Evolutionary conservation across 2,329 filamentous ascomycete species (phyloP), one percentile per base, ranked within the genome.

Genomic region (Bimuria novae-zelandiae): DNA sequence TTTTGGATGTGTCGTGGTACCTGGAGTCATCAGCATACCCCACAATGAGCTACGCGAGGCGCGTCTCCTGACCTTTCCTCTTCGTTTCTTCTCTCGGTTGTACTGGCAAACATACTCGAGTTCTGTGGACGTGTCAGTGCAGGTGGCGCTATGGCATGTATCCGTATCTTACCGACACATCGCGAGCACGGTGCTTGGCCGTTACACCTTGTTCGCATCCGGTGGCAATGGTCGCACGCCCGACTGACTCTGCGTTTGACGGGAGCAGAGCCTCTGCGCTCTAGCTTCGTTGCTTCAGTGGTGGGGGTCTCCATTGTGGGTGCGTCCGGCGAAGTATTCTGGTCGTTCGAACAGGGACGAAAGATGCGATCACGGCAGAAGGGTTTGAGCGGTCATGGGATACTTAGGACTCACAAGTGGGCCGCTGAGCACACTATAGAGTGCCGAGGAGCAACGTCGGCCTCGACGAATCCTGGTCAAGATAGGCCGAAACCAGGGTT

Each of bases 221-320:
- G 92, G 73, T 97, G 96, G 77, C 92, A 96, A 75, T 96, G 92
- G 75, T 97, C 92, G 77, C 92, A 97, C 14, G 92, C 92, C 65
- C 92, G 84, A 76, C 90, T 96, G 68, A 97, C 96, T 69, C 92
- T 85, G 60, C 91, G 85, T 65, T 92, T 84, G 50, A 96, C 88
- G 23, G 89, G 86, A 1, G 84, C 86, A 12, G 85, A 70, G 49
- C 56, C 59, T 55, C 63, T 67, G 14, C 69, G 69, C 49, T 73
- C 69, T n/a, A 65, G 60, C 52, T 68, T 71, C 33, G 54, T 49
- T 36, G 62, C 51, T 7, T 70, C 66, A 29, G 57, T 51, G n/a
- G 63, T 54, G 32, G 60, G 52, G 32, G 61, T 40, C 44, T 71
- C 69, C 68, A 71, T 71, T 17, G 51, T 56, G 55, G 56, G 33